Base-by-base conservation (phyloP, 177 flowering plant species). In the Viscum album region DNA sequence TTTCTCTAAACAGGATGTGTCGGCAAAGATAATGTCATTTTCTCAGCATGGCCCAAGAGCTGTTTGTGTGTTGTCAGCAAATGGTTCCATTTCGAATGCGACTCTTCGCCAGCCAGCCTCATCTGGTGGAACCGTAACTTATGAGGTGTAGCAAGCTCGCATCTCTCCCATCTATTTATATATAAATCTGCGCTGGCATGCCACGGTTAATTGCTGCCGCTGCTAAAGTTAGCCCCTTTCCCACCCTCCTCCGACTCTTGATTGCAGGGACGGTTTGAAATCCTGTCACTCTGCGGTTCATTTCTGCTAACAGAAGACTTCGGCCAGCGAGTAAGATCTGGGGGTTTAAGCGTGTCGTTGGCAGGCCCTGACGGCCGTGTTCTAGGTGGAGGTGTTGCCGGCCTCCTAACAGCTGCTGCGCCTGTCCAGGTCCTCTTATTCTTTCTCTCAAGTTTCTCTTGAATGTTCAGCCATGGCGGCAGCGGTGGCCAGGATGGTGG, bases 301-400 rank as follows among this genome's bases (percentile, higher is more conserved):
- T 90, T 84, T 82, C 63, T 86, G 71, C 84, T 85, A 36, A 74
- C 88, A 0, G 96, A 92, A 66, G 77, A 75, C 76, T 88, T 85
- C 21, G 89, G 91, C 41, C 90, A 83, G 63, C 80, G 86, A 36
- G 90, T 87, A 79, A 79, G 93, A 73, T 85, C 88, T 15, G 98
- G 96, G 68, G 96, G 91, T 10, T 70, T 92, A 75, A 92, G 96
- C 69, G 89, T 87, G 35, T 81, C 89, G 1, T 72, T 92, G 56
- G 84, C 93, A 34, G 95, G 95, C 59, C 88, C 95, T n/a, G 95
- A 92, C 82, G 96, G 98, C 19, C 88, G 91, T 30, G 90, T 92
- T 67, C 75, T 90, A 35, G 98, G 98, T 66, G 98, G 98, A 72
- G 78, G 89, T 45, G 96, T 92, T 66, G 91, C 96, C 30, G 96